Percentiles rank a stretch among this genome's conserved stretches.
These are phyloP conservation scores for Trebouxiophyceae sp. DNA, from an alignment of 163 green algal species.

Conservation along the genomic window DNA sequence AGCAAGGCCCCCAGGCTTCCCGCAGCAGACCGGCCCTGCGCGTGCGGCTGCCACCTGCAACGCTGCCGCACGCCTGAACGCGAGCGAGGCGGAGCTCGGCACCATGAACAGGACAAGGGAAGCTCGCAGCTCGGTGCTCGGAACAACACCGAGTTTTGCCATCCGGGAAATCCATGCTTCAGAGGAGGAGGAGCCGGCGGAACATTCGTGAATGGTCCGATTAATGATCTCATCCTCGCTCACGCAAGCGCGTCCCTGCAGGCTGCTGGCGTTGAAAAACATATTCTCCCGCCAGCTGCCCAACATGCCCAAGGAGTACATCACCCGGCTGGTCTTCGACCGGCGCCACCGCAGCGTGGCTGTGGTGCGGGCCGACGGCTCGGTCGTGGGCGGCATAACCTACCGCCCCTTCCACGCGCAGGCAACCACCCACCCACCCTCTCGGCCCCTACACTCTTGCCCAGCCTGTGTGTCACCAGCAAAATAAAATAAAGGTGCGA, in stretches of 20 bases:
- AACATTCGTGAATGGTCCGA: no score
- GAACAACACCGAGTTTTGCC: no score
- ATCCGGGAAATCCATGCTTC: background rate
- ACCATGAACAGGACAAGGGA: no score
- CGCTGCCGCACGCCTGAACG: background rate
- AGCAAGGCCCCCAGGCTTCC: background rate
- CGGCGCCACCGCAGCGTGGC: conserved; percentile 50
- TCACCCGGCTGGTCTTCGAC: conserved; percentile 73
- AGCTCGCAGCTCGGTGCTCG: no score
- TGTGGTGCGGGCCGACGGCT: conserved; percentile 49
- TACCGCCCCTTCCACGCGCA: conserved; percentile 75
- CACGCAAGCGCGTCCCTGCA: no score
- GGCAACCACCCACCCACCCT: background rate
- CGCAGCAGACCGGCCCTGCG: background rate
- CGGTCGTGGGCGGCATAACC: conserved; percentile 91
- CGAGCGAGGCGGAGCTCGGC: no score
- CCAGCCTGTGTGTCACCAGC: no score
- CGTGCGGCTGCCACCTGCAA: background rate
- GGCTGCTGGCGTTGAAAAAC: conserved; percentile 88
- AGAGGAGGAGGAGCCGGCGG: background rate
- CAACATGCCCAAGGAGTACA: conserved; percentile 99
- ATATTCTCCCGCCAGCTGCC: conserved; percentile 95
- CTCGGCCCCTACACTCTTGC: no score
- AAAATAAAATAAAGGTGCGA: no score
- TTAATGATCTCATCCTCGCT: no score